Conservation (phyloP, 192 early-diverging fungal species). For the Spizellomyces sp. region DNA sequence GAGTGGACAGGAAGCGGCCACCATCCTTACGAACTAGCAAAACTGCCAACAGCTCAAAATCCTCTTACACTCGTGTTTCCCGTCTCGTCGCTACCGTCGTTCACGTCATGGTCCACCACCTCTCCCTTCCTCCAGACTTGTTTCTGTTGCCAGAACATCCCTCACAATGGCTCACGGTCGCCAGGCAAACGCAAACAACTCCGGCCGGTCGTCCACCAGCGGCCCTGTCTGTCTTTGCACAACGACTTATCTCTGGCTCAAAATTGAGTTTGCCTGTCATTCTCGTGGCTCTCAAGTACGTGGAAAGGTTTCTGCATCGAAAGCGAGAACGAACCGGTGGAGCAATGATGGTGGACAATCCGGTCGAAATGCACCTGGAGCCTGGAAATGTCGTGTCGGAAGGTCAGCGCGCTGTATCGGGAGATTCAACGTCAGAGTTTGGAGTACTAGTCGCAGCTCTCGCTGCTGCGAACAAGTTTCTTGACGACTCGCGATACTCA, state of each 20-base stretch:
- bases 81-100: constrained; percentile 9
- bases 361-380: background rate
- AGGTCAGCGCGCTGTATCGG: background rate
- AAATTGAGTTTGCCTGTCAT: constrained; percentile 7
- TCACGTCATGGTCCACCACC: constrained; percentile 5
- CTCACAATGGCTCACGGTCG: background rate
- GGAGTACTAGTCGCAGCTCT: background rate
- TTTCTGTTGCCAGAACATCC: background rate
- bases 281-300: constrained; percentile 9
- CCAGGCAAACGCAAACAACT: background rate
- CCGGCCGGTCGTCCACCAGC: background rate
- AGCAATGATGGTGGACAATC: background rate
- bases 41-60: background rate
- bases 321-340: background rate
- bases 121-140: background rate
- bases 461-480: constrained; percentile 3
- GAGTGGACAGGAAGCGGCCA: too few species aligned
- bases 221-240: constrained; percentile 3
- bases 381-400: background rate
- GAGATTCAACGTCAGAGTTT: background rate
- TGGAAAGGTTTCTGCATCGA: background rate
- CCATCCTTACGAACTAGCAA: too few species aligned
- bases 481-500: constrained; percentile 7
- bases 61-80: background rate
- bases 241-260: background rate